Evolutionary conservation across 2,329 filamentous ascomycete genomes (phyloP).

Genomic region (Talaromyces sp.): DNA sequence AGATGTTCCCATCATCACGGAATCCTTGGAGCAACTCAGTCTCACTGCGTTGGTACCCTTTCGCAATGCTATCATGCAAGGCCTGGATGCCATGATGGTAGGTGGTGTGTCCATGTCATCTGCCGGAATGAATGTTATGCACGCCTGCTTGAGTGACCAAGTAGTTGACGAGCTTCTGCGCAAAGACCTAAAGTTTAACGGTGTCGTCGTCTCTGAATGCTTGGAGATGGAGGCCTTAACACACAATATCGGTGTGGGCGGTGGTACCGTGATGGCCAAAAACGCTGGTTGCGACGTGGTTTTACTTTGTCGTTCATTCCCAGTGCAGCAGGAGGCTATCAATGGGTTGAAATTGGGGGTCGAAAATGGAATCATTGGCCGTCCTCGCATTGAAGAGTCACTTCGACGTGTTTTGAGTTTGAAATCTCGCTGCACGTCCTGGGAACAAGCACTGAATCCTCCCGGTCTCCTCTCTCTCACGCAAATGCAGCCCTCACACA

Average conservation of each 20-base stretch:
- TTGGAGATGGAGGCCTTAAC: constrained; percentile 95
- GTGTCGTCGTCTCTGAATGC: constrained; percentile 93
- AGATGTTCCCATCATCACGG: constrained; percentile 93
- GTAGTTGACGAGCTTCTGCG: constrained; percentile 87
- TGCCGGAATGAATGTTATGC: constrained; percentile 89
- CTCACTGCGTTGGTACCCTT: constrained; percentile 91
- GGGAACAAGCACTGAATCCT: constrained; percentile 89
- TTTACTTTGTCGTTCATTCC: constrained; percentile 82
- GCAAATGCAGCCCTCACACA: constrained; percentile 79
- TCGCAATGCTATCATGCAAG: constrained; percentile 81
- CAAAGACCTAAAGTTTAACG: constrained; percentile 85
- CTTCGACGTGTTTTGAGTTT: constrained; percentile 75
- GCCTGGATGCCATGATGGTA: constrained; percentile 92
- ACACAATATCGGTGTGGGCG: constrained; percentile 94
- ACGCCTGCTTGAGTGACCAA: constrained; percentile 89
- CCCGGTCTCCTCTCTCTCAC: constrained; percentile 76
- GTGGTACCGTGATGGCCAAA: constrained; percentile 95
- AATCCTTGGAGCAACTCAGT: constrained; percentile 88
- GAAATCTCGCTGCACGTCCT: constrained; percentile 84
- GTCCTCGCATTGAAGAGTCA: constrained; percentile 77
- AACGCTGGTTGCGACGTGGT: constrained; percentile 94
- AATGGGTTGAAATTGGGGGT: constrained; percentile 85
- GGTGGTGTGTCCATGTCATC: constrained; percentile 93
- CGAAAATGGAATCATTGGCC: constrained; percentile 86
- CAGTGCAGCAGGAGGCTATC: constrained; percentile 88